Base-by-base conservation (phyloP, 371 early-diverging fungal species). In the Rhizopus arrhizus region DNA sequence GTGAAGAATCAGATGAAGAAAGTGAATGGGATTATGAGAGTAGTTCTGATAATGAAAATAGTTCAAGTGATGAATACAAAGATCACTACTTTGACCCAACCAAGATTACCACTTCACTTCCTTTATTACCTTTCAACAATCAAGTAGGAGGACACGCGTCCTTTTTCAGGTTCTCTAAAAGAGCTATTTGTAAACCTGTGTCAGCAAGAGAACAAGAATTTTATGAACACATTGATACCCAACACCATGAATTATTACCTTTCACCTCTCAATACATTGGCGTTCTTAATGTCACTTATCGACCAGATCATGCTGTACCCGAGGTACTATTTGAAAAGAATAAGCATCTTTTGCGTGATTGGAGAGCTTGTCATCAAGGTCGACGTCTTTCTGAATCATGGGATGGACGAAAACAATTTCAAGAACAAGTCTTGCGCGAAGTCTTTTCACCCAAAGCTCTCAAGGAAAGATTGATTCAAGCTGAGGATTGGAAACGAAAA, bases 211-310 rank as follows among this genome's bases (percentile, higher is more conserved):
- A 98, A 62, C 87, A 90, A 51, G 73, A 75, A 29, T 96, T 97
- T 70, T 98, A 98, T 73, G 97, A 96, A 61, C 80, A 84, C 51
- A 73, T 97, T 15, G 93, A 92, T 57, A 68, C 78, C 28, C 71
- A 83, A 34, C 91, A 93, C 64, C 91, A 93, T 4, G 85, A 91
- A 56, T 75, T 97, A 29, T 72, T 91, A 45, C 89, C 86, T 3
- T 98, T 95, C 69, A 88, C 92, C 13, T 91, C 96, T 8, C 89
- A 89, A 38, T 98, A 95, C 68, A 74, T 96, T 62, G 97, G 98
- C 15, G 90, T 94, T 0, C 79, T 98, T 31, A 97, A 96, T 69
- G 95, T 97, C 57, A 92, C 92, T 4, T 94, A 92, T 61, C 78
- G 84, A 13, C 69, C 69, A 9, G 43, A 43, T 43, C 43, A 43